These are phyloP conservation scores for Umbelopsis sp. DNA, from an alignment of 192 early-diverging fungal species.

Conservation along the genomic window DNA sequence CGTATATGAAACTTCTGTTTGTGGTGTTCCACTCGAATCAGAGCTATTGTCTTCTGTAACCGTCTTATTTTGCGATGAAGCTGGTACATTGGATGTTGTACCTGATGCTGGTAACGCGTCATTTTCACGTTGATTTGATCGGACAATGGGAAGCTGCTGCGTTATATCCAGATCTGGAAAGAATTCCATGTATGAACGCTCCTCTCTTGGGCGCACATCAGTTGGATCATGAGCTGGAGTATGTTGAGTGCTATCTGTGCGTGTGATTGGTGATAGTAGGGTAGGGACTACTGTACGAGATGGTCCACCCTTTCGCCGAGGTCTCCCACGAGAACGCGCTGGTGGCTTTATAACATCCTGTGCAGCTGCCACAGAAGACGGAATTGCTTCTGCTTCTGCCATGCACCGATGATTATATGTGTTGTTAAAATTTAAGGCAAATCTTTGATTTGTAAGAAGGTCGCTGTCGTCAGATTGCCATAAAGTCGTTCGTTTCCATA, in stretches of 20 bases:
- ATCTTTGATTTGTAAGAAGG: neutral
- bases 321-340: slow-evolving; percentile 12
- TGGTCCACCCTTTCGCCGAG: slow-evolving; percentile 12
- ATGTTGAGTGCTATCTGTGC: neutral
- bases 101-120: slow-evolving; percentile 11
- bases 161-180: slow-evolving; percentile 78
- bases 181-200: slow-evolving; percentile 77
- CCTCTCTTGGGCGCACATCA: slow-evolving; percentile 74
- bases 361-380: slow-evolving; percentile 6
- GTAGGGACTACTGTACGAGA: slow-evolving; percentile 9
- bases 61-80: neutral
- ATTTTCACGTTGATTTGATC: slow-evolving; percentile 11
- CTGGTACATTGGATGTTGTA: neutral
- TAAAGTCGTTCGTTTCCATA: neutral
- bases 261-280: neutral
- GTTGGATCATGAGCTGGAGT: neutral
- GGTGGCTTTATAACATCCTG: slow-evolving; percentile 9
- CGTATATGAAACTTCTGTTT: neutral
- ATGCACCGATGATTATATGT: slow-evolving; percentile 17
- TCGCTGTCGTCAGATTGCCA: neutral
- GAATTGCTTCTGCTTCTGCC: slow-evolving; percentile 18
- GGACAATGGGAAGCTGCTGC: slow-evolving; percentile 48
- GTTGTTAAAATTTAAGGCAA: neutral
- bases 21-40: neutral
- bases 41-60: neutral